Conservation (phyloP, 306 rosid genomes). For the Vigna radiata region DNA sequence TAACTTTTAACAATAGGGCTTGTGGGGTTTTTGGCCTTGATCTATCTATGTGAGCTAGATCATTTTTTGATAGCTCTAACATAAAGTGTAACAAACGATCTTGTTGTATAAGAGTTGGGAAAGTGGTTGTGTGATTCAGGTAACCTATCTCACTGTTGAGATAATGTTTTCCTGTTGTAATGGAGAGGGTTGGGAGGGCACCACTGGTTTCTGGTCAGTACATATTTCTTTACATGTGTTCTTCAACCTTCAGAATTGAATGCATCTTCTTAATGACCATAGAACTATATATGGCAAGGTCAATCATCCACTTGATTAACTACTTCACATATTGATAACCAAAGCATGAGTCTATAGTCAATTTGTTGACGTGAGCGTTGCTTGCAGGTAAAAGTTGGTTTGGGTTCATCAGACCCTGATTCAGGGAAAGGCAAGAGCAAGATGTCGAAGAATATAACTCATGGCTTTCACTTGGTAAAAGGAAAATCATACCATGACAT, state of each 20-base stretch:
- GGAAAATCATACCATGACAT: conserved; percentile 82
- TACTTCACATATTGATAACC: background rate
- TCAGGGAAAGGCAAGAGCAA: conserved; percentile 99
- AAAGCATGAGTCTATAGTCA: background rate
- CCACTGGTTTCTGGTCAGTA: conserved; percentile 2
- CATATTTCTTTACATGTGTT: conserved; percentile 23
- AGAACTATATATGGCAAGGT: background rate
- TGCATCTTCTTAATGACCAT: background rate
- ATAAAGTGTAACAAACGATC: background rate
- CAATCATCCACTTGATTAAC: conserved; percentile 2
- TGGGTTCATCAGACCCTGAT: conserved; percentile 72
- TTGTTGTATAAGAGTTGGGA: background rate
- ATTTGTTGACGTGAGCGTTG: conserved; percentile 37
- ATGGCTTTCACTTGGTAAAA: conserved; percentile 89
- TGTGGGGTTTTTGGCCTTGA: too few species aligned
- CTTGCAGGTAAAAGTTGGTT: conserved; percentile 84
- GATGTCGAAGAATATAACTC: conserved; percentile 71
- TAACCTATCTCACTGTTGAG: too few species aligned
- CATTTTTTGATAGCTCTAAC: background rate
- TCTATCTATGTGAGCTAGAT: too few species aligned
- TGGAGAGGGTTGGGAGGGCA: conserved; percentile 4
- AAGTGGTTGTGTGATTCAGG: too few species aligned
- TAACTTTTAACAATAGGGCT: too few species aligned
- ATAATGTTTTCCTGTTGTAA: too few species aligned
- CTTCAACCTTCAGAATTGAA: conserved; percentile 36